These are phyloP conservation scores for Dissophora ornata DNA, from an alignment of 192 early-diverging fungal species.

Conservation along the genomic window DNA sequence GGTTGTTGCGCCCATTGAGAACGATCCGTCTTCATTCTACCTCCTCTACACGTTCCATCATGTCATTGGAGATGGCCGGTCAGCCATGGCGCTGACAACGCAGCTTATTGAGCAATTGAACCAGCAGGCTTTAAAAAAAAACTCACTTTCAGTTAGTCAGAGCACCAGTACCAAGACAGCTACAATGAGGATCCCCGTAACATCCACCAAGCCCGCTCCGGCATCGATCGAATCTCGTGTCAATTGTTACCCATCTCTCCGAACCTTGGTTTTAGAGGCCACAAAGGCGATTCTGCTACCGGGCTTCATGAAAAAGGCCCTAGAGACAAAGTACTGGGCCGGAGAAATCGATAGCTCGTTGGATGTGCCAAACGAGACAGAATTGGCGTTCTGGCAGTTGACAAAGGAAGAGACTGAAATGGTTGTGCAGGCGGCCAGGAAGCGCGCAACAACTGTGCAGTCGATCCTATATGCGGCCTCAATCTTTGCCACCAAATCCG, in stretches of 20 bases:
- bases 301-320: constrained; percentile 19
- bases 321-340: constrained; percentile 47
- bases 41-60: constrained; percentile 43
- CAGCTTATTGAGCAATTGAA: constrained; percentile 30
- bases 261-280: constrained; percentile 25
- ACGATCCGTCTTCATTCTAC: constrained; percentile 3
- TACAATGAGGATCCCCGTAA: constrained; percentile 4
- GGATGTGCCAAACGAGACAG: constrained; percentile 28
- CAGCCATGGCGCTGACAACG: constrained; percentile 34
- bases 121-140: constrained; percentile 1
- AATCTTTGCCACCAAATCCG: constrained; percentile 30
- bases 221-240: constrained; percentile 31
- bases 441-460: constrained; percentile 31
- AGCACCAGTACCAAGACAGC: neutral
- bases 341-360: constrained; percentile 45
- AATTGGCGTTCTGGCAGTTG: constrained; percentile 11
- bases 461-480: constrained; percentile 21
- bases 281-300: constrained; percentile 25
- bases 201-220: constrained; percentile 10
- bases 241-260: constrained; percentile 37
- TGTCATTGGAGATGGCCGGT: constrained; percentile 47
- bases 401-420: constrained; percentile 2
- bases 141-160: neutral
- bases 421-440: constrained; percentile 10
- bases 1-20: constrained; percentile 3